These are phyloP conservation scores for Xylaria arbuscula DNA, from an alignment of 2,329 filamentous ascomycete species.

Conservation along the genomic window DNA sequence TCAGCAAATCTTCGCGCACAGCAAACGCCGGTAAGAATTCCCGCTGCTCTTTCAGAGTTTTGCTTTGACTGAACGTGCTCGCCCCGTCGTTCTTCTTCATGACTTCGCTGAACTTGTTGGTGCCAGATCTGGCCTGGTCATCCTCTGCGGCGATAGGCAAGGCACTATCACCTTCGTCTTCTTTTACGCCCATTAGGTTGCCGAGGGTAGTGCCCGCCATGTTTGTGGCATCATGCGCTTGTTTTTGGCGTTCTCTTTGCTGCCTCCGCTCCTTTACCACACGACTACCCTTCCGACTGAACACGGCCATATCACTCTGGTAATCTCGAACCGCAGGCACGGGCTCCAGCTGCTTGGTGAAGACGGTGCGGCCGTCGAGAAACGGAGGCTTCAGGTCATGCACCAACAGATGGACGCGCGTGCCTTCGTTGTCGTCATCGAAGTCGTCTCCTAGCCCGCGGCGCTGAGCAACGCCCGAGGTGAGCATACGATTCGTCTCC, in stretches of 20 bases:
- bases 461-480: constrained; percentile 92
- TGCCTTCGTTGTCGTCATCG: constrained; percentile 89
- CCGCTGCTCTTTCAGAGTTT: constrained; percentile 88
- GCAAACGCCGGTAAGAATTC: constrained; percentile 96
- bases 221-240: constrained; percentile 94
- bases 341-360: constrained; percentile 96
- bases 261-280: constrained; percentile 92
- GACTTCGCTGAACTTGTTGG: constrained; percentile 87
- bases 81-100: constrained; percentile 88
- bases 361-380: constrained; percentile 91
- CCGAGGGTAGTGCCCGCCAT: constrained; percentile 91
- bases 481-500: constrained; percentile 99
- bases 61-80: constrained; percentile 92
- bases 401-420: constrained; percentile 87
- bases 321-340: constrained; percentile 92
- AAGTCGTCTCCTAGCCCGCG: constrained; percentile 85
- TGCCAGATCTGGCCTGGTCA: constrained; percentile 68
- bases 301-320: constrained; percentile 99
- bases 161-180: constrained; percentile 91
- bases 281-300: constrained; percentile 92
- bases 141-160: constrained; percentile 79
- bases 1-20: constrained; percentile 89
- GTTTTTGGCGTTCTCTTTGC: constrained; percentile 91
- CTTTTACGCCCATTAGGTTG: constrained; percentile 95
- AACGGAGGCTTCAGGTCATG: constrained; percentile 96